A percentile compares a stretch with the other conserved stretches of the same genome.
These are phyloP conservation scores for Epithemia pelagica DNA, from an alignment of 108 stramenopile species.

Conservation along the genomic window DNA sequence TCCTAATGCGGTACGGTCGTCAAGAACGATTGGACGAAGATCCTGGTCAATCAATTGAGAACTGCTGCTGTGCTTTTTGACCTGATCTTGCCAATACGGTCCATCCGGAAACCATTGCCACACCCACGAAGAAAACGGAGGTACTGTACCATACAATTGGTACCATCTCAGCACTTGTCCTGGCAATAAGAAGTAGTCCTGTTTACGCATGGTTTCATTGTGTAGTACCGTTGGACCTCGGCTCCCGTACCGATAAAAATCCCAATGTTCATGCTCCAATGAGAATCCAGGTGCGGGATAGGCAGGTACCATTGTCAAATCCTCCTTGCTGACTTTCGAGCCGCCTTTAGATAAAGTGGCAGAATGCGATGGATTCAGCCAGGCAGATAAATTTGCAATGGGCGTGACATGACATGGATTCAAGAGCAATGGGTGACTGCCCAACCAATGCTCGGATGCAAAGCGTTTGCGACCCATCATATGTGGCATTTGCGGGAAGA, in stretches of 20 bases:
- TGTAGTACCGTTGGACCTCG: neutral
- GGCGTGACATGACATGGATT: conserved; percentile 4
- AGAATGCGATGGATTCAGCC: too few relatives aligned
- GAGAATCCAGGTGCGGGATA: neutral
- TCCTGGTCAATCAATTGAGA: too few relatives aligned
- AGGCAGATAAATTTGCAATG: neutral
- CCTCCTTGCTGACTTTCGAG: neutral
- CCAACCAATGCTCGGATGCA: conserved; percentile 46
- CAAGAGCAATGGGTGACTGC: conserved; percentile 36
- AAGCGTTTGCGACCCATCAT: conserved; percentile 34
- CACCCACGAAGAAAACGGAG: neutral
- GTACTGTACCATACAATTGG: neutral
- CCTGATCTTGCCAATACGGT: neutral
- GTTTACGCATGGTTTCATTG: conserved; percentile 1
- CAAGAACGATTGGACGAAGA: too few relatives aligned
- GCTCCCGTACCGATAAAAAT: neutral
- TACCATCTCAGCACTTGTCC: neutral
- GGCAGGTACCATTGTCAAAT: neutral
- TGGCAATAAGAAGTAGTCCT: conserved; percentile 5
- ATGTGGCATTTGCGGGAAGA: neutral
- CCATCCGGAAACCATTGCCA: conserved; percentile 10
- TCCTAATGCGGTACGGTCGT: too few relatives aligned
- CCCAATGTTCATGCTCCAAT: neutral
- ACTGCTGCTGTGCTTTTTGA: too few relatives aligned
- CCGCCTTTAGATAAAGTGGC: neutral